Percentiles rank a stretch among this genome's conserved stretches.
Conservation (phyloP, 2,329 filamentous ascomycete genomes). For the Teratosphaeria destructans region DNA sequence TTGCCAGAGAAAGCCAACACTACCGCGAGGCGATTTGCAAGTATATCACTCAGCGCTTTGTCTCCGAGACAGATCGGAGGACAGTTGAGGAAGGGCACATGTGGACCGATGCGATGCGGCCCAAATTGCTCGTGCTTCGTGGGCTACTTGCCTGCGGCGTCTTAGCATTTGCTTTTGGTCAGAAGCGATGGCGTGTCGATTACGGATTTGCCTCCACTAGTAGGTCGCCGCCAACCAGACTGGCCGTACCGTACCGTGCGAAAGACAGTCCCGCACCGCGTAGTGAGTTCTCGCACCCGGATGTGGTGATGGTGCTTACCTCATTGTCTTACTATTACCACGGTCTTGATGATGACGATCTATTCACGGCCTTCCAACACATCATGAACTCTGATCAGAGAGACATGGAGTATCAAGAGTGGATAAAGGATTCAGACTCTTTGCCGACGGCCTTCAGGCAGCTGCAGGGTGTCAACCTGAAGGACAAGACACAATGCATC, state of each 20-base stretch:
- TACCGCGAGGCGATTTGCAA: constrained; percentile 7
- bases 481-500: constrained; percentile 13
- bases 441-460: constrained; percentile 10
- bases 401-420: constrained; percentile 16
- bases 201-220: constrained; percentile 36
- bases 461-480: constrained; percentile 18
- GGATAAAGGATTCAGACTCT: constrained; percentile 9
- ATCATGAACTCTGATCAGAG: constrained; percentile 15
- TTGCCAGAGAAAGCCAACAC: constrained; percentile 5
- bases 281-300: constrained; percentile 58
- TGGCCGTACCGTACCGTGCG: constrained; percentile 57
- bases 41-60: constrained; percentile 11
- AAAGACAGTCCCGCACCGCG: constrained; percentile 54
- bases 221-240: constrained; percentile 37
- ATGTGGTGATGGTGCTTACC: constrained; percentile 56
- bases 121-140: constrained; percentile 45
- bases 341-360: constrained; percentile 38
- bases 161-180: constrained; percentile 47
- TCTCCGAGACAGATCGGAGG: constrained; percentile 1
- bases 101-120: constrained; percentile 14
- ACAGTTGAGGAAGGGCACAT: constrained; percentile 9
- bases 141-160: constrained; percentile 53
- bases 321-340: constrained; percentile 58
- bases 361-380: constrained; percentile 30
- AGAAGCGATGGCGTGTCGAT: constrained; percentile 57